Percentiles rank a stretch among this genome's conserved stretches.
These are phyloP conservation scores for Hypoxylon sp. DNA, from an alignment of 2,329 filamentous ascomycete species.

Conservation along the genomic window DNA sequence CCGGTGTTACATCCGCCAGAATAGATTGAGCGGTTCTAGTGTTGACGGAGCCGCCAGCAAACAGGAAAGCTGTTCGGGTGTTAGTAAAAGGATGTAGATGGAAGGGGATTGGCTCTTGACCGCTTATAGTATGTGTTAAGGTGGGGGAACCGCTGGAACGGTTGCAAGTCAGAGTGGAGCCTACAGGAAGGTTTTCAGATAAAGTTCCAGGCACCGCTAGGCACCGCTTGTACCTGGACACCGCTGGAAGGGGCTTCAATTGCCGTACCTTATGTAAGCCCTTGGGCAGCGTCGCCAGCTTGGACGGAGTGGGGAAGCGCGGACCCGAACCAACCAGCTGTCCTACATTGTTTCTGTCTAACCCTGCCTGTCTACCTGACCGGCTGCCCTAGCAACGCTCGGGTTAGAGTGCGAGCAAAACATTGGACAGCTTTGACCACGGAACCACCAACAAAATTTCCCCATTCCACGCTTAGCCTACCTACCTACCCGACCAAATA, in stretches of 20 bases:
- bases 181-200: slow-evolving; percentile 23
- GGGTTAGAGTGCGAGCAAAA: slow-evolving; percentile 38
- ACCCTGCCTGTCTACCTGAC: slow-evolving; percentile 25
- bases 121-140: slow-evolving; percentile 1
- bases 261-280: slow-evolving; percentile 3
- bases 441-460: slow-evolving; percentile 40
- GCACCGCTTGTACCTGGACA: background rate
- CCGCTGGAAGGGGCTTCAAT: slow-evolving; percentile 13
- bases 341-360: slow-evolving; percentile 17
- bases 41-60: slow-evolving; percentile 7
- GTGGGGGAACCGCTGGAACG: slow-evolving; percentile 5
- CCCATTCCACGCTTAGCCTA: slow-evolving; percentile 41
- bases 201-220: background rate
- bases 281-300: slow-evolving; percentile 25
- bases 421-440: slow-evolving; percentile 44
- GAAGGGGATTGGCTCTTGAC: slow-evolving; percentile 27
- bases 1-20: slow-evolving; percentile 28
- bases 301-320: slow-evolving; percentile 27
- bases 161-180: slow-evolving; percentile 14
- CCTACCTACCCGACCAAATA: slow-evolving; percentile 41
- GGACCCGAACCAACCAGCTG: slow-evolving; percentile 30
- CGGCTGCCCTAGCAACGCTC: slow-evolving; percentile 51
- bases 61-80: slow-evolving; percentile 14
- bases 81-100: slow-evolving; percentile 6
- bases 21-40: slow-evolving; percentile 6